Evolutionary conservation across 1,284 basidiomycete genomes (phyloP).

Genomic region (Rhodotorula glutinis): DNA sequence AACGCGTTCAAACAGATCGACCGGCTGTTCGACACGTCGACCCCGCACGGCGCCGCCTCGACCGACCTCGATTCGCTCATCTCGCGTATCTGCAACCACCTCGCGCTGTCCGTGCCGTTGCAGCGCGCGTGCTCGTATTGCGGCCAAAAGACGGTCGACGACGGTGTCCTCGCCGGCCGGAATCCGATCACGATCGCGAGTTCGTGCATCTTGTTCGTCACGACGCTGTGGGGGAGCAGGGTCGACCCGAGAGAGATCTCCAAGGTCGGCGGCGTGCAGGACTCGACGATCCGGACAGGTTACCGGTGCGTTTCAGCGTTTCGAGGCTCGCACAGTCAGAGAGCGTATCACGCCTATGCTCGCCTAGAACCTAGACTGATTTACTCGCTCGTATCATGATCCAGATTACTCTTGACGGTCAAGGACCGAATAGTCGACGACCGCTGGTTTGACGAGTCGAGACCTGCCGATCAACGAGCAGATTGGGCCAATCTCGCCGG

Average conservation of each 20-base stretch:
- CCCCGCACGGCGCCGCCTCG: constrained; percentile 37
- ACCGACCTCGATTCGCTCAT: constrained; percentile 71
- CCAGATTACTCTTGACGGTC: constrained; percentile 34
- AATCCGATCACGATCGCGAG: constrained; percentile 95
- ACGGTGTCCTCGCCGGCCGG: constrained; percentile 85
- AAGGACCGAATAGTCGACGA: constrained; percentile 37
- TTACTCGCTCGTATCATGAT: no score
- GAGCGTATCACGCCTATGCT: no score
- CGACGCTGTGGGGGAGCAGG: constrained; percentile 68
- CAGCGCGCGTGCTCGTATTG: constrained; percentile 82
- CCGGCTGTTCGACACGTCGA: constrained; percentile 70
- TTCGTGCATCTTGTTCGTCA: constrained; percentile 91
- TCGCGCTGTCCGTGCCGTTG: constrained; percentile 77
- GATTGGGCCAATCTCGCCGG: constrained; percentile 5
- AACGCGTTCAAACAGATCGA: constrained; percentile 92
- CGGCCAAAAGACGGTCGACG: constrained; percentile 72
- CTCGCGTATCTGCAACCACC: constrained; percentile 90
- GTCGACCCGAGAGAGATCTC: constrained; percentile 83
- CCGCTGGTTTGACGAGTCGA: constrained; percentile 36
- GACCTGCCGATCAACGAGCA: constrained; percentile 11
- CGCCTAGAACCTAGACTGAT: no score
- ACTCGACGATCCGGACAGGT: constrained; percentile 83
- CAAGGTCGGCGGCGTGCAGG: constrained; percentile 93
- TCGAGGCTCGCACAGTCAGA: no score
- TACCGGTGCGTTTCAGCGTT: constrained; percentile 46